These are phyloP conservation scores for Sarocladium strictum DNA, from an alignment of 2,329 filamentous ascomycete species.

Conservation along the genomic window DNA sequence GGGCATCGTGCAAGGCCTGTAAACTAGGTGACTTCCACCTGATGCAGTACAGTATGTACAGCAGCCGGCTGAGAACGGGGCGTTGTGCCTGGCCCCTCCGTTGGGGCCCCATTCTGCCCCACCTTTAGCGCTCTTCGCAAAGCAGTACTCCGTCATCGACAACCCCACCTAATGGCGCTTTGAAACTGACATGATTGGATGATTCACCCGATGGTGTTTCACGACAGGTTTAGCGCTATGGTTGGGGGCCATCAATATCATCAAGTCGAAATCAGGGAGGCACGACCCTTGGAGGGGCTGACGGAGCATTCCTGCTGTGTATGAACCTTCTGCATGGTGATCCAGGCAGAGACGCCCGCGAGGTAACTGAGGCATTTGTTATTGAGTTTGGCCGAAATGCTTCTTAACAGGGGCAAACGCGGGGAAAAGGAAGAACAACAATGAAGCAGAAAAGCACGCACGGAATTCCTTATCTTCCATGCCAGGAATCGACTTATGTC, in stretches of 20 bases:
- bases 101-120: no score
- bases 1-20: constrained; percentile 1
- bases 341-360: no score
- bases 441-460: background rate
- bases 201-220: background rate
- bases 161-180: background rate
- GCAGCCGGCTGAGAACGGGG: background rate
- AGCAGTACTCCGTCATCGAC: background rate
- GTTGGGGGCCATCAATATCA: background rate
- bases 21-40: background rate
- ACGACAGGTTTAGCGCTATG: background rate
- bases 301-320: no score
- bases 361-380: no score
- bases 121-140: background rate
- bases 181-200: background rate
- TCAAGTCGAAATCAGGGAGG: background rate
- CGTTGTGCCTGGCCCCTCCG: constrained; percentile 2
- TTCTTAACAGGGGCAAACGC: background rate
- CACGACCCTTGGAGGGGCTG: no score
- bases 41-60: no score
- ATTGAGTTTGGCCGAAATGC: background rate
- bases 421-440: background rate
- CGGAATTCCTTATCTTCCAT: background rate
- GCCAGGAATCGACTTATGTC: background rate
- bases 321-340: background rate